Conservation (phyloP, 164 flowering plant genomes). For the Magnolia officinalis region DNA sequence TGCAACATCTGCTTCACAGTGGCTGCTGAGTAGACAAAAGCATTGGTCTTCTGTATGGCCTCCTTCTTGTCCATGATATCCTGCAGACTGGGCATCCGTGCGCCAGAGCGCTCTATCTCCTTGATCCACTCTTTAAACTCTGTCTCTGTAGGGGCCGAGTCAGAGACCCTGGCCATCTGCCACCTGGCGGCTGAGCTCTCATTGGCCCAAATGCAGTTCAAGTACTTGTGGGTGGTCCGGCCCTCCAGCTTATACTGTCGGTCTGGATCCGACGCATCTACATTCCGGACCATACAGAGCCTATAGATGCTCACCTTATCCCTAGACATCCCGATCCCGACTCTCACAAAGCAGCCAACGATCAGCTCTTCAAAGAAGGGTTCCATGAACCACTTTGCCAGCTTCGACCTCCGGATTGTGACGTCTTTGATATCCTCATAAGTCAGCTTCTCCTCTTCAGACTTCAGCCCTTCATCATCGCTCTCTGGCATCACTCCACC, state of each 20-base stretch:
- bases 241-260: slow-evolving; percentile 73
- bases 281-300: slow-evolving; percentile 81
- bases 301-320: slow-evolving; percentile 60
- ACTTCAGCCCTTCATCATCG: slow-evolving; percentile 53
- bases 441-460: slow-evolving; percentile 36
- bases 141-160: slow-evolving; percentile 67
- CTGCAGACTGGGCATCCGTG: slow-evolving; percentile 62
- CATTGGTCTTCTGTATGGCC: slow-evolving; percentile 61
- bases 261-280: slow-evolving; percentile 82
- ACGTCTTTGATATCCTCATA: slow-evolving; percentile 76
- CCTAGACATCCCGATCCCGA: slow-evolving; percentile 85
- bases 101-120: slow-evolving; percentile 74
- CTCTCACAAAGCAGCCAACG: slow-evolving; percentile 93
- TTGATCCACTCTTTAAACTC: slow-evolving; percentile 78
- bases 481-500: slow-evolving; percentile 67
- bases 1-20: slow-evolving; percentile 94
- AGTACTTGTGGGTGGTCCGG: slow-evolving; percentile 74
- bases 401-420: slow-evolving; percentile 79
- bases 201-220: slow-evolving; percentile 80
- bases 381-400: slow-evolving; percentile 93
- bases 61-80: slow-evolving; percentile 74
- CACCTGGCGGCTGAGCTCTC: slow-evolving; percentile 91
- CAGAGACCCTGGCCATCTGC: slow-evolving; percentile 97
- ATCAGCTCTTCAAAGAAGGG: slow-evolving; percentile 92
- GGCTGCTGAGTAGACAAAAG: slow-evolving; percentile 78